phyloP scores from a whole-genome alignment of 176 grass and related monocot genomes.

The Musa itinerans region DNA sequence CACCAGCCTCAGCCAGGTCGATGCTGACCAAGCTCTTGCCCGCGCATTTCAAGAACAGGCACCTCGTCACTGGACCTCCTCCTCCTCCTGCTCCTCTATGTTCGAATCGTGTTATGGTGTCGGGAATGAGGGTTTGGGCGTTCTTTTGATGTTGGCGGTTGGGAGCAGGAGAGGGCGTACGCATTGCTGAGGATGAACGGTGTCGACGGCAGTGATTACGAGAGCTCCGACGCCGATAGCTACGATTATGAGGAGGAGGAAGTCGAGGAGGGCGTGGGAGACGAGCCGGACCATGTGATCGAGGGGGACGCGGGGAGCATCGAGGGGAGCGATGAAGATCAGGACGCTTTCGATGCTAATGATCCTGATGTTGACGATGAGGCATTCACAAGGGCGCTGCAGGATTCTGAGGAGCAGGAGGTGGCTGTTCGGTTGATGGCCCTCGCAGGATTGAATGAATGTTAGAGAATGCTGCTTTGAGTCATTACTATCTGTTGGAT shows the following conservation, averaged over 20 bases:
- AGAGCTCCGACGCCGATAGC: constrained; percentile 70
- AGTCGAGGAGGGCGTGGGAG: constrained; percentile 39
- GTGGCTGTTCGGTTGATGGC: constrained; percentile 65
- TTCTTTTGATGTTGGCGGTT: constrained; percentile 19
- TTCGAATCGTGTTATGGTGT: not conserved
- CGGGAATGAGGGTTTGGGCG: not conserved
- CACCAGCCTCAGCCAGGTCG: constrained; percentile 81
- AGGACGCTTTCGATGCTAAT: constrained; percentile 40
- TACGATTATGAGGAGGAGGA: constrained; percentile 23
- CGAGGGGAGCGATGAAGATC: constrained; percentile 59
- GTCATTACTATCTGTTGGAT: too few species aligned
- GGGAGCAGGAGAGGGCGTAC: constrained; percentile 74
- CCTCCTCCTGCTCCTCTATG: not conserved
- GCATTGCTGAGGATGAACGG: constrained; percentile 62
- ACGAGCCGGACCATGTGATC: constrained; percentile 9
- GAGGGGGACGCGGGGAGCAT: constrained; percentile 23
- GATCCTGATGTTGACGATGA: constrained; percentile 63
- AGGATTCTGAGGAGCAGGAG: constrained; percentile 82
- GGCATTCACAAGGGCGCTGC: constrained; percentile 64
- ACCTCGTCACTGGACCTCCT: constrained; percentile 15
- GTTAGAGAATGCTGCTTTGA: constrained; percentile 32
- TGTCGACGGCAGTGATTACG: constrained; percentile 61
- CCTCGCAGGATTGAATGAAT: constrained; percentile 71
- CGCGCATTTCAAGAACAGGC: constrained; percentile 92
- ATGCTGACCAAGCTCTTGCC: constrained; percentile 88